Evolutionary conservation across 2,329 filamentous ascomycete species (phyloP).

Genomic region (Coleophoma eucalyptorum): DNA sequence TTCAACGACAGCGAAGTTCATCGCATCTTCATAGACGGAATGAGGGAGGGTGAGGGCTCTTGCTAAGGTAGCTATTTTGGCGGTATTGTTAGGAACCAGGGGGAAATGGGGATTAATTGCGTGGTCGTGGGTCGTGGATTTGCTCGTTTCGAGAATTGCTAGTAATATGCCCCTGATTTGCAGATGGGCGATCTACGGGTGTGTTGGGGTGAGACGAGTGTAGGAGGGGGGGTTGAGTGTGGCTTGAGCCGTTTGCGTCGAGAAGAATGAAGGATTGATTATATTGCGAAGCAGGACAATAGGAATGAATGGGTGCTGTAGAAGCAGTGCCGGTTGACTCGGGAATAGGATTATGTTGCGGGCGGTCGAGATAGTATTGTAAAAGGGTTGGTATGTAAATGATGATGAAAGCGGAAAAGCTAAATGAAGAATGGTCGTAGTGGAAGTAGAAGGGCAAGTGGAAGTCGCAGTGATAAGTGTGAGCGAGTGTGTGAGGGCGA

Average conservation of each 20-base stretch:
- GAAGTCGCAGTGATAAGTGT: too few species aligned
- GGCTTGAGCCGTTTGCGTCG: background rate
- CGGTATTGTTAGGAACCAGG: constrained; percentile 8
- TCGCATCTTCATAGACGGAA: constrained; percentile 24
- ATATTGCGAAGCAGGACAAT: background rate
- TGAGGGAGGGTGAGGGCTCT: constrained; percentile 15
- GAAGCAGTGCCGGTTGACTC: background rate
- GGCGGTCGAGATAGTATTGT: background rate
- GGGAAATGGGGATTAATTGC: background rate
- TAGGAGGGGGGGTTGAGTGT: too few species aligned
- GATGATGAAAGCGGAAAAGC: too few species aligned
- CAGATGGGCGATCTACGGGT: background rate
- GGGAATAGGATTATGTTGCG: background rate
- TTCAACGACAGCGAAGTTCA: constrained; percentile 14
- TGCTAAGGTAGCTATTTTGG: constrained; percentile 27
- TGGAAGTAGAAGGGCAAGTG: too few species aligned
- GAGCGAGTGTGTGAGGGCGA: too few species aligned
- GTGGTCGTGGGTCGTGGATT: background rate
- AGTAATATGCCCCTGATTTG: background rate
- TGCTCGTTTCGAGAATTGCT: background rate
- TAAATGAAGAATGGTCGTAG: too few species aligned
- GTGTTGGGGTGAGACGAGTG: background rate
- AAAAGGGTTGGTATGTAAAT: background rate
- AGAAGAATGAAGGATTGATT: background rate
- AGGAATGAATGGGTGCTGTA: background rate